A percentile compares a stretch with the other conserved stretches of the same genome.
Conservation (phyloP, 2,329 filamentous ascomycete species). For the Fonsecaea monophora region DNA sequence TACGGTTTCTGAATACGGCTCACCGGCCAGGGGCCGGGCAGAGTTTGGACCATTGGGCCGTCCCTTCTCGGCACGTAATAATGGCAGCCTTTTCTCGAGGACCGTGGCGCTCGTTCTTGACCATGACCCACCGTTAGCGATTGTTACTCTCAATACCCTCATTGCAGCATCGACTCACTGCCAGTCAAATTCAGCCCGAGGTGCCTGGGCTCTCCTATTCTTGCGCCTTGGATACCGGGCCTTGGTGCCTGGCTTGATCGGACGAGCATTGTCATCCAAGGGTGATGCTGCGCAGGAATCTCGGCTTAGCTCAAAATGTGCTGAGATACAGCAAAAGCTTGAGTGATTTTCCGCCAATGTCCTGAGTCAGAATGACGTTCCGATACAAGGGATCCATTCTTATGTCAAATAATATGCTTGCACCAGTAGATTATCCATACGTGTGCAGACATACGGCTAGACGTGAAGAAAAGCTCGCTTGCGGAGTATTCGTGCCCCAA, state of each 20-base stretch:
- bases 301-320: background rate
- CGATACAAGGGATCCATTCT: background rate
- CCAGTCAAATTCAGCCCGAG: too few species aligned
- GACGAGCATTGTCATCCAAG: background rate
- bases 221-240: background rate
- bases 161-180: too few species aligned
- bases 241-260: background rate
- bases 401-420: background rate
- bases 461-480: too few species aligned
- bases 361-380: background rate
- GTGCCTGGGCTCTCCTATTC: too few species aligned
- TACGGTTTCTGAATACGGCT: too few species aligned
- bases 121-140: background rate
- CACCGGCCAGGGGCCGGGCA: background rate
- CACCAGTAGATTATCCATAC: background rate
- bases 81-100: background rate
- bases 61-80: background rate
- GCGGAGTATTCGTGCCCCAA: too few species aligned
- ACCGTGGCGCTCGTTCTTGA: background rate
- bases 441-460: too few species aligned
- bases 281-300: background rate
- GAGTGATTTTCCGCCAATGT: too few species aligned
- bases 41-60: background rate
- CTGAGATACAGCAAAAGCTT: background rate
- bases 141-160: too few species aligned